Base-by-base conservation (phyloP, 768 basidiomycete species). In the Suillus plorans region DNA sequence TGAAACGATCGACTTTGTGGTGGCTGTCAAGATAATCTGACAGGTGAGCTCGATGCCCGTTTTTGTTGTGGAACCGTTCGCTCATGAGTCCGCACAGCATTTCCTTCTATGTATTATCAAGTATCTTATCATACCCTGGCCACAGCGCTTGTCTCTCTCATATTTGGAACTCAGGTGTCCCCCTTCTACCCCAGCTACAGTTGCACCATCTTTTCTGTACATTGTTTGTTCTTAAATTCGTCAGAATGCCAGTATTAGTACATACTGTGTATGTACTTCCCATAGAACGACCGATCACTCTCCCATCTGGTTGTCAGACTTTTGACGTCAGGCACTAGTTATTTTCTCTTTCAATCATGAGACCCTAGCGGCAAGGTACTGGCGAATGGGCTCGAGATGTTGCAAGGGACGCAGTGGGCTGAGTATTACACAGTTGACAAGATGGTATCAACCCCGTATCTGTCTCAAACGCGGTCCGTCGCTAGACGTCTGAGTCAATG, bases 401-500 rank as follows among this genome's bases (percentile, higher is more conserved):
- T 5, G 31, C 13, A 13, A n/a, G 53, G 20, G 12, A 34, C 20
- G 28, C 16, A 36, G 53, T 49, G 12, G 5, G n/a, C 12, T 6
- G n/a, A 47, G 5, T 13, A 34, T 34, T n/a, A n/a, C 20, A n/a
- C n/a, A 55, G 20, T 13, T 31, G 10, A 53, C 8, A 28, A 31
- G 28, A 53, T 53, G 28, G 70, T 76, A 73, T 76, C 45, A 64
- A 80, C 92, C 91, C 85, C 94, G 93, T 94, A 96, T 95, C 94
- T 96, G 94, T 96, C 93, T 86, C 89, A 90, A 81, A 81, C 79
- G 80, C 80, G 78, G 87, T 79, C 67, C 67, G 72, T 79, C 85
- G 91, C 72, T 64, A 76, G 78, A 81, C 80, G 85, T 79, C 86
- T 87, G 87, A 91, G 92, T 94, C 93, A 95, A 89, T 86, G 78